Conservation (phyloP, 306 rosid genomes). For the Lathyrus oleraceus region DNA sequence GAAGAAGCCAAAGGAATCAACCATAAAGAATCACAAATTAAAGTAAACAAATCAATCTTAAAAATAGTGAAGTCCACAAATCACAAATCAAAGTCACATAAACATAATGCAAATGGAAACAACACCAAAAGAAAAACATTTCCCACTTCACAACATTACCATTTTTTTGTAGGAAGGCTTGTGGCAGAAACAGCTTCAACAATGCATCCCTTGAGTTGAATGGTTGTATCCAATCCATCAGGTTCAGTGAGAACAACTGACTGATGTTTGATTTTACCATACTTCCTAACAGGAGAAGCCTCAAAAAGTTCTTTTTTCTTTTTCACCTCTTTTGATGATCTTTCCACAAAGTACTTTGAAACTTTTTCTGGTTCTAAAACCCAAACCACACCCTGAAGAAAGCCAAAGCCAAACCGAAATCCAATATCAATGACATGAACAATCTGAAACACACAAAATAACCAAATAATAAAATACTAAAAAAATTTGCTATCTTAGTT, state of each 20-base stretch:
- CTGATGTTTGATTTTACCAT: constrained; percentile 59
- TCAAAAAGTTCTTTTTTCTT: constrained; percentile 62
- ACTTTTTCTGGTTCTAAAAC: constrained; percentile 67
- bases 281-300: constrained; percentile 63
- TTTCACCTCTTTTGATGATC: constrained; percentile 53
- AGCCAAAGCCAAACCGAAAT: constrained; percentile 21
- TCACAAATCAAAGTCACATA: constrained; percentile 6
- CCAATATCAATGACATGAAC: constrained; percentile 19
- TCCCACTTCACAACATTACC: constrained; percentile 51
- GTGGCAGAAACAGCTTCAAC: constrained; percentile 85
- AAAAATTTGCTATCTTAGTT: neutral
- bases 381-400: constrained; percentile 82
- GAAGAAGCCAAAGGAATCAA: neutral
- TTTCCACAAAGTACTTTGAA: constrained; percentile 51
- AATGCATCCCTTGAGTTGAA: constrained; percentile 61
- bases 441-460: constrained; percentile 26
- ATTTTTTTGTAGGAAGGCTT: constrained; percentile 67
- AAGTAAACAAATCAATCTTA: neutral
- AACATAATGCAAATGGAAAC: constrained; percentile 29
- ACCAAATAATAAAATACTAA: constrained; percentile 5
- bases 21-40: neutral
- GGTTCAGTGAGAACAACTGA: constrained; percentile 58
- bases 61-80: constrained; percentile 18
- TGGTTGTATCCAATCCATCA: constrained; percentile 50
- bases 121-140: constrained; percentile 16